phyloP scores from a whole-genome alignment of 2,329 filamentous ascomycete genomes.

The Arthrobotrys pseudoclavata region DNA sequence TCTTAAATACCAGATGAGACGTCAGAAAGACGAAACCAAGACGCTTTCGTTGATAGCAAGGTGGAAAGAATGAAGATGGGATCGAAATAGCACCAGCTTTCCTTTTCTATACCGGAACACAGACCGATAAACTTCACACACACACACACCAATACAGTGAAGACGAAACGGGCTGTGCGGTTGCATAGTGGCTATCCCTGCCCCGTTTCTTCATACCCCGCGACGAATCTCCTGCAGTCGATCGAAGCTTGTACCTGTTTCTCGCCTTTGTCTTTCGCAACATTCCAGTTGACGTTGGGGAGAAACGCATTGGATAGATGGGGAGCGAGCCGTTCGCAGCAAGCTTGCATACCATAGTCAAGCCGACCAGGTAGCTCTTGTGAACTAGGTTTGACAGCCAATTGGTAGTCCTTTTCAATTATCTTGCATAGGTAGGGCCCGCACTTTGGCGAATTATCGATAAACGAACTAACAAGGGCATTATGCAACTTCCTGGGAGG shows the following conservation, averaged over 20 bases:
- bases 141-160: background rate
- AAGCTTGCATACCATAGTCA: slow-evolving; percentile 54
- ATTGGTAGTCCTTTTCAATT: slow-evolving; percentile 34
- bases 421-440: slow-evolving; percentile 43
- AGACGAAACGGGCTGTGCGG: slow-evolving; percentile 41
- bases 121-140: slow-evolving; percentile 1
- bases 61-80: slow-evolving; percentile 26
- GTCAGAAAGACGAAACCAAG: slow-evolving; percentile 50
- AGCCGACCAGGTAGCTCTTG: slow-evolving; percentile 40
- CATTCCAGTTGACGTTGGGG: slow-evolving; percentile 58
- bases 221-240: slow-evolving; percentile 13
- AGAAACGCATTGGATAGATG: slow-evolving; percentile 43
- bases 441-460: slow-evolving; percentile 58
- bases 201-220: slow-evolving; percentile 18
- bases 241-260: slow-evolving; percentile 33
- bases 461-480: slow-evolving; percentile 33
- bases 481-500: slow-evolving; percentile 51
- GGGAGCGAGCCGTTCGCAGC: slow-evolving; percentile 55
- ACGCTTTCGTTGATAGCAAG: slow-evolving; percentile 38
- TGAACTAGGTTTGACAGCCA: slow-evolving; percentile 42
- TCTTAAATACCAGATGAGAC: slow-evolving; percentile 42
- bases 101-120: slow-evolving; percentile 42
- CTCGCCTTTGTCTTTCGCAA: slow-evolving; percentile 40
- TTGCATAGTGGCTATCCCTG: slow-evolving; percentile 15
- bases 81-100: slow-evolving; percentile 36